A percentile compares a stretch with the other conserved stretches of the same genome.
These are phyloP conservation scores for Aspergillus haitiensis DNA, from an alignment of 495 filamentous ascomycete genomes.

Conservation along the genomic window DNA sequence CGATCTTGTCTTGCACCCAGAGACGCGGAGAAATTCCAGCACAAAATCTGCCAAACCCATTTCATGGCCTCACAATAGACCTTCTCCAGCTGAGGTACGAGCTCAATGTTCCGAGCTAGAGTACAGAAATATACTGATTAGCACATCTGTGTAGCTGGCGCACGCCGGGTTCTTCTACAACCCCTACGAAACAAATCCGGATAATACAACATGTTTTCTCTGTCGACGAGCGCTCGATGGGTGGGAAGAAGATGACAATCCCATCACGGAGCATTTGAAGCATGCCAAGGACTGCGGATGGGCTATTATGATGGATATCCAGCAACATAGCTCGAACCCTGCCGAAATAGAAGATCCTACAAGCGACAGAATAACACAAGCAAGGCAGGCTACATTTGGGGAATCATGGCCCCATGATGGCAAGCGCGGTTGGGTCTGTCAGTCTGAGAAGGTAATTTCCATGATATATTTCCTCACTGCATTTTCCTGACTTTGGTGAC, in stretches of 20 bases:
- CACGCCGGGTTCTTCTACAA: conserved; percentile 88
- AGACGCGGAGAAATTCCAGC: conserved; percentile 67
- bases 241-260: conserved; percentile 84
- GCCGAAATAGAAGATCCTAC: conserved; percentile 70
- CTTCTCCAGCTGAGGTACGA: conserved; percentile 61
- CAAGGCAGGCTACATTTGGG: conserved; percentile 77
- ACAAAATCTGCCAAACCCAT: conserved; percentile 61
- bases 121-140: not conserved
- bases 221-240: conserved; percentile 79
- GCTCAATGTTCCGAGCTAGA: not conserved
- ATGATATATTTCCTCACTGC: not conserved
- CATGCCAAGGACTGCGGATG: conserved; percentile 81
- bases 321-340: conserved; percentile 61
- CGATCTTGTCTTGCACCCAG: conserved; percentile 54
- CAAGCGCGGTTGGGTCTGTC: conserved; percentile 85
- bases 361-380: conserved; percentile 65
- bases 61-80: conserved; percentile 73
- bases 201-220: conserved; percentile 88
- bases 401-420: conserved; percentile 81
- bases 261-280: conserved; percentile 78
- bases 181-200: conserved; percentile 67
- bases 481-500: conserved; percentile 11
- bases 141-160: conserved; percentile 61
- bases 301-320: conserved; percentile 77
- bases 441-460: conserved; percentile 70